phyloP scores from a whole-genome alignment of 768 basidiomycete species.

The Xerocomellus dryophilus region DNA sequence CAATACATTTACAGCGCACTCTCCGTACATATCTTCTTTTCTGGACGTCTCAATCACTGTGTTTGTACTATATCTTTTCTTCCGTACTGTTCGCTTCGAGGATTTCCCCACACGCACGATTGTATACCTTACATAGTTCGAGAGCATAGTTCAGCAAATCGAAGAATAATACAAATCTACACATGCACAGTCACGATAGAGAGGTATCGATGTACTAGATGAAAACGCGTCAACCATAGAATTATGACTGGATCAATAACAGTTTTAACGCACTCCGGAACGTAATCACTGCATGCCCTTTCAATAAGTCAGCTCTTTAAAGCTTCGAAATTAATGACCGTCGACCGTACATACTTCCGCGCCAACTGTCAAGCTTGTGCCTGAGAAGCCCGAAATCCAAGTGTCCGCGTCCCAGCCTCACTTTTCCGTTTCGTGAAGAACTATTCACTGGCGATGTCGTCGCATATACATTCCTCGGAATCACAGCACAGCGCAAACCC shows the following conservation, averaged over 20 bases:
- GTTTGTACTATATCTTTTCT: not conserved
- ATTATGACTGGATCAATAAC: not conserved
- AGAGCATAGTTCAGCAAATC: not conserved
- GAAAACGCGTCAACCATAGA: not conserved
- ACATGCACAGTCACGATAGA: not conserved
- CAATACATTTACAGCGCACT: not conserved
- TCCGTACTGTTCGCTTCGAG: not conserved
- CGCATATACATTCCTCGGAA: conserved; percentile 10
- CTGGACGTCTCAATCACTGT: not conserved
- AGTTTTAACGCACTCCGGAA: not conserved
- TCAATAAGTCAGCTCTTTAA: not conserved
- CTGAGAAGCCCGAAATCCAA: not conserved
- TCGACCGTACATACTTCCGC: not conserved
- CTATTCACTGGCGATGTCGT: conserved; percentile 10
- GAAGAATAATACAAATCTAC: not conserved
- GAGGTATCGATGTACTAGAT: not conserved
- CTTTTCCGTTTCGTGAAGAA: not conserved
- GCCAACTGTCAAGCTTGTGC: not conserved
- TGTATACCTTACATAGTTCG: not conserved
- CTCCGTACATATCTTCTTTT: not conserved
- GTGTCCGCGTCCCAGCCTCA: not conserved
- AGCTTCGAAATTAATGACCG: not conserved
- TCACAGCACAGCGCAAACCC: conserved; percentile 23
- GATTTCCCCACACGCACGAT: not conserved
- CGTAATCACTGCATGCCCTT: not conserved